Evolutionary conservation across 2,329 filamentous ascomycete species (phyloP).

Genomic region (Balansia obtecta): DNA sequence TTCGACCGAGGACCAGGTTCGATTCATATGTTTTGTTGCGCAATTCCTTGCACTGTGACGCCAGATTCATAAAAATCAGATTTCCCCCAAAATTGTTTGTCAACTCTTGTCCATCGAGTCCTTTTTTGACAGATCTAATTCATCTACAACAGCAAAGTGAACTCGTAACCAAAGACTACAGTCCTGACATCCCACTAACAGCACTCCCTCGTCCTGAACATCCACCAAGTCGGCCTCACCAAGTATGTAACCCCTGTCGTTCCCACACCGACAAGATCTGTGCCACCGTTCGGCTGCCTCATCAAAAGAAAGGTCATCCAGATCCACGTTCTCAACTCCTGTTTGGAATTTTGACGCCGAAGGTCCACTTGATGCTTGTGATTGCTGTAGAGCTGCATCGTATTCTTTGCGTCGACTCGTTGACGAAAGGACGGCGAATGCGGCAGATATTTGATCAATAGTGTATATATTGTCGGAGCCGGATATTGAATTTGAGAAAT

Average conservation of each 20-base stretch:
- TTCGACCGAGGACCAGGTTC: slow-evolving; percentile 15
- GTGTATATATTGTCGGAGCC: slow-evolving; percentile 25
- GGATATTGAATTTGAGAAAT: neutral
- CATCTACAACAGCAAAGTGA: slow-evolving; percentile 44
- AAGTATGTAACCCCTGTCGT: slow-evolving; percentile 46
- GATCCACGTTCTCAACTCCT: slow-evolving; percentile 50
- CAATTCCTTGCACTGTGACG: too few relatives aligned
- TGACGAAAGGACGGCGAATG: slow-evolving; percentile 44
- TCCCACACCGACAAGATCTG: slow-evolving; percentile 50
- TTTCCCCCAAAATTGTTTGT: slow-evolving; percentile 5
- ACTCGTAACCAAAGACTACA: slow-evolving; percentile 56
- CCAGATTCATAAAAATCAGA: neutral
- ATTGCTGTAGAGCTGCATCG: slow-evolving; percentile 33
- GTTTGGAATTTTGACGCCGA: slow-evolving; percentile 31
- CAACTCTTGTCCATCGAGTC: slow-evolving; percentile 12
- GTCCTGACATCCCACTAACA: slow-evolving; percentile 52
- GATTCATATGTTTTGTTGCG: too few relatives aligned
- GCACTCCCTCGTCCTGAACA: slow-evolving; percentile 42
- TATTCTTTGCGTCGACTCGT: slow-evolving; percentile 37
- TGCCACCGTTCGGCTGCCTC: slow-evolving; percentile 37
- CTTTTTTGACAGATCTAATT: slow-evolving; percentile 10
- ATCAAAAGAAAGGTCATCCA: slow-evolving; percentile 50
- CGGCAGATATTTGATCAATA: slow-evolving; percentile 51
- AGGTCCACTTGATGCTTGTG: slow-evolving; percentile 7
- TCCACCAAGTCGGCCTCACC: slow-evolving; percentile 47